Evolutionary conservation across 805 yeast genomes (phyloP), one percentile per base, ranked within the genome.

Genomic region (Wickerhamomyces rabaulensis): DNA sequence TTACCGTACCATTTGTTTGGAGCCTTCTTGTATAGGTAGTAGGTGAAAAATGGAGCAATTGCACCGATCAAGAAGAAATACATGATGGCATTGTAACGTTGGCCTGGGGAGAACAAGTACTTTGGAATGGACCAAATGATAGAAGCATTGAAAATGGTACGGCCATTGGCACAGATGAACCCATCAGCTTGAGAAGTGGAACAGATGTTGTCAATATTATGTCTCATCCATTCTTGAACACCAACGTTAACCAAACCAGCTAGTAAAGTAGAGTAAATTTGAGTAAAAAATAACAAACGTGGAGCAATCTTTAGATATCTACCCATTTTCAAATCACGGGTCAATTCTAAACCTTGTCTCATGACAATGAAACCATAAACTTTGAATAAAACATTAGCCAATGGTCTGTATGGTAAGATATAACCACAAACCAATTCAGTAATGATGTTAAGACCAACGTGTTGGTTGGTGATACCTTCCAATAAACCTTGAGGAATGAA

Each of bases 341-440:
- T 68, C 57, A 75, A 69, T 49, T 72, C 69, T 26, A 75, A 68
- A 1, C 82, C 82, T 55, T 79, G 83, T 41, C 76, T 71, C 64
- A 75, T 76, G 26, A 75, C 73, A 52, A 73, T 75, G 57, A 70
- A 76, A 29, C 83, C 83, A 49, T 72, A 71, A 6, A 79, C 69
- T 60, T 78, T 79, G 61, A 78, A 68, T 44, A 75, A 65, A 57
- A 81, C 71, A 52, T 78, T 72, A 0, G 85, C 84, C 52, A 79
- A 66, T 6, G 85, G 75, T 43, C 61, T 63, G 16, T 70, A 74
- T 8, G 86, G 85, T 23, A 79, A 66, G 41, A 80, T 74, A 53
- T 79, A 80, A 9, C 85, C 86, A 42, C 80, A 77, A 37, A 80
- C 71, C 49, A 80, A 60, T 53, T 80, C 84, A 4, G 80, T 79